These are phyloP conservation scores for Jatropha curcas DNA, from an alignment of 345 rosid species.

Conservation along the genomic window DNA sequence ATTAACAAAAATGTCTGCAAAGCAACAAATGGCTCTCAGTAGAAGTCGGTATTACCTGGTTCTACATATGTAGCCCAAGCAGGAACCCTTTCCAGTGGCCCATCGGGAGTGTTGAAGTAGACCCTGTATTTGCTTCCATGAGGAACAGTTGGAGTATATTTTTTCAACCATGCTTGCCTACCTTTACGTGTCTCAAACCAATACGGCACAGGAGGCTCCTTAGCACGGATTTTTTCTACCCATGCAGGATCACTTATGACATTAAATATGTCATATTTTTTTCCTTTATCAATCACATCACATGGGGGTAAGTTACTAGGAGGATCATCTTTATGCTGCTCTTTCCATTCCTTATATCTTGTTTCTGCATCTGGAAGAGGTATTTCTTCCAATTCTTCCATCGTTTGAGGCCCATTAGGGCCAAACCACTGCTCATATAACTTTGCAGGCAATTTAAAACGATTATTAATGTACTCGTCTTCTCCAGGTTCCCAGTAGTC, in stretches of 20 bases:
- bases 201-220: slow-evolving; percentile 77
- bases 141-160: slow-evolving; percentile 78
- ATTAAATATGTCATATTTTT: slow-evolving; percentile 69
- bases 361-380: slow-evolving; percentile 78
- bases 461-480: slow-evolving; percentile 71
- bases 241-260: slow-evolving; percentile 53
- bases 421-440: slow-evolving; percentile 89
- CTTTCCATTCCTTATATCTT: slow-evolving; percentile 71
- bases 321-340: slow-evolving; percentile 86
- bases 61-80: slow-evolving; percentile 96
- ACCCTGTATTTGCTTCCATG: slow-evolving; percentile 95
- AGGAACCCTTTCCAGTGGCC: slow-evolving; percentile 87
- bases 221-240: slow-evolving; percentile 66
- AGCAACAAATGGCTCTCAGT: slow-evolving; percentile 17
- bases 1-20: not conserved
- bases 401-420: slow-evolving; percentile 86
- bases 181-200: slow-evolving; percentile 98
- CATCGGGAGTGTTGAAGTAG: slow-evolving; percentile 84
- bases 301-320: slow-evolving; percentile 78
- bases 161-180: slow-evolving; percentile 87
- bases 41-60: slow-evolving; percentile 55
- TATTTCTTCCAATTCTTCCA: slow-evolving; percentile 75
- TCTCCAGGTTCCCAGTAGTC: slow-evolving; percentile 99
- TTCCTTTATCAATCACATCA: slow-evolving; percentile 78
- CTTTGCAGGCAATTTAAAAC: slow-evolving; percentile 84